Base-by-base conservation (phyloP, 2,329 filamentous ascomycete genomes). In the Paradendryphiella salina region DNA sequence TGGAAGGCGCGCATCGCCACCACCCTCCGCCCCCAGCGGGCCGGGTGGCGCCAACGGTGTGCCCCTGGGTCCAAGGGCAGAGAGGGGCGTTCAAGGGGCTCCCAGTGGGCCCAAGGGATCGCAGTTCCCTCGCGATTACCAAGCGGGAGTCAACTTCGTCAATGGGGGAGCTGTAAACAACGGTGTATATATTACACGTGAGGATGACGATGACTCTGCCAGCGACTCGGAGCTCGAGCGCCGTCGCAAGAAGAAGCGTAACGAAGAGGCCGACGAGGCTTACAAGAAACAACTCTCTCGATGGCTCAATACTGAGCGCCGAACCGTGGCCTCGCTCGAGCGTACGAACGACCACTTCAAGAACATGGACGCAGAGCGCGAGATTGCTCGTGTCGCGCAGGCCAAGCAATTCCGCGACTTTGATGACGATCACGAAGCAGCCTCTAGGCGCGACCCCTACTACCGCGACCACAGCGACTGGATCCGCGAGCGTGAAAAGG, bases 251-350 rank as follows among this genome's bases (percentile, higher is more conserved):
- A 82, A 83, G 18, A 92, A 90, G 73, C 85, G 86, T 59, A 81
- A 87, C 29, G 80, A 85, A 0, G 91, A 96, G 17, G 81, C 85
- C 0, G 89, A 96, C 39, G 90, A 92, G 67, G 78, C 84, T 38
- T 96, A 90, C 68, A 79, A 88, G 0, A 92, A 96, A 62, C 87
- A 92, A 35, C 90, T 96, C 70, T 85, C 90, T 23, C 87, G 90
- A 56, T 97, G 93, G 93, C 79, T 90, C 20, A 96, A 95, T 69
- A 85, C 92, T 36, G 94, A 99, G 72, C 84, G 88, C 46, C 88
- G 88, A 53, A 84, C 90, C 33, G 88, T 89, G 11, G 89, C 90
- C 4, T 93, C 94, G 0, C 77, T 96, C 17, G 88, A 96, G 60
- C 85, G 94, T 52, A 92, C 96, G 67, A 86, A 84, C 62, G 87